Conservation (phyloP, 75 land plant genomes). For the Ceratopteris richardii region DNA sequence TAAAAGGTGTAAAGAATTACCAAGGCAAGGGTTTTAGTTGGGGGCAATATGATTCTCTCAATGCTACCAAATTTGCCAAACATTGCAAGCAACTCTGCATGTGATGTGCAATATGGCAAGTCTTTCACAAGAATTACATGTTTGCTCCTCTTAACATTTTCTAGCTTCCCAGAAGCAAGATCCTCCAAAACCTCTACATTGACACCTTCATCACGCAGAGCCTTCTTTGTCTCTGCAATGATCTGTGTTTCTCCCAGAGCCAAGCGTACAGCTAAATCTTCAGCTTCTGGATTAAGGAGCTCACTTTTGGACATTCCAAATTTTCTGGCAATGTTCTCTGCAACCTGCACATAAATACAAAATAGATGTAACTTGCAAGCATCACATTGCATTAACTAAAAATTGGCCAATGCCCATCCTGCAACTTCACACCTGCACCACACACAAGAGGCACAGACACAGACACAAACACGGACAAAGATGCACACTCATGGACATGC, state of each 20-base stretch:
- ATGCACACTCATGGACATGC: no score
- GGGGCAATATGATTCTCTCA: slow-evolving; percentile 83
- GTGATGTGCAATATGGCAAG: slow-evolving; percentile 72
- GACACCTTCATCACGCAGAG: slow-evolving; percentile 68
- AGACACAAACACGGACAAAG: no score
- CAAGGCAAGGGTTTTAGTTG: slow-evolving; percentile 84
- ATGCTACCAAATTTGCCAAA: slow-evolving; percentile 87
- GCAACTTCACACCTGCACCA: no score
- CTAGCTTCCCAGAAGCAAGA: slow-evolving; percentile 50
- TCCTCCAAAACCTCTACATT: slow-evolving; percentile 68
- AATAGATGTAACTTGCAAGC: background rate
- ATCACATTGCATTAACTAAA: background rate
- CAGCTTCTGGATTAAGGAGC: slow-evolving; percentile 73
- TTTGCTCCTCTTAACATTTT: slow-evolving; percentile 64
- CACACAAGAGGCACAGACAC: no score
- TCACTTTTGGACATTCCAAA: slow-evolving; percentile 82
- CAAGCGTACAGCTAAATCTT: slow-evolving; percentile 86
- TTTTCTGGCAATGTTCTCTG: slow-evolving; percentile 84
- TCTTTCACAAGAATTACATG: slow-evolving; percentile 82
- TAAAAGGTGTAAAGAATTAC: no score
- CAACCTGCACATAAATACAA: slow-evolving; percentile 47
- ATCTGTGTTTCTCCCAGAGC: slow-evolving; percentile 95
- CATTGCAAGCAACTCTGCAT: slow-evolving; percentile 66
- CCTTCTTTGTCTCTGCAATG: slow-evolving; percentile 79
- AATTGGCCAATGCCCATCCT: slow-evolving; percentile 3